Percentiles rank a stretch among this genome's conserved stretches.
phyloP scores from a whole-genome alignment of 2,329 filamentous ascomycete genomes.

The Fusarium sp. region DNA sequence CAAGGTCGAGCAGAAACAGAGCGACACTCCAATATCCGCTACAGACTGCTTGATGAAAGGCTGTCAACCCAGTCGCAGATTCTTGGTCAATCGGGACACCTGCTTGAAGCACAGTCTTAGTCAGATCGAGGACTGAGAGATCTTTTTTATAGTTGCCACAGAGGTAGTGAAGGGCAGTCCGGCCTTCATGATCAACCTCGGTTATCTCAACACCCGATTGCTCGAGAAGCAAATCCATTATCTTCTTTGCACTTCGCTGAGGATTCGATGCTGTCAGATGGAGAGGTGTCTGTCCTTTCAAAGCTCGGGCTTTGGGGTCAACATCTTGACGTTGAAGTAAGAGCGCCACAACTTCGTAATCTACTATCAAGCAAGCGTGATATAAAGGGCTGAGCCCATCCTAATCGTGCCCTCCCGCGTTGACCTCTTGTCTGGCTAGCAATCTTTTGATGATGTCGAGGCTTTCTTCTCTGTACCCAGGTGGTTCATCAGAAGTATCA shows the following conservation, averaged over 20 bases:
- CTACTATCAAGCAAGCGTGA: background rate
- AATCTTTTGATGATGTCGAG: constrained; percentile 10
- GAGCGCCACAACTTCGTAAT: background rate
- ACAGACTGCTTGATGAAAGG: constrained; percentile 1
- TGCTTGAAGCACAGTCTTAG: background rate
- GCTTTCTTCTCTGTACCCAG: background rate
- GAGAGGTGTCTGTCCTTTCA: constrained; percentile 6
- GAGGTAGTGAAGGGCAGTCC: constrained; percentile 6
- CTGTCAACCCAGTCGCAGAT: background rate
- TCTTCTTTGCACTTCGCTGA: background rate
- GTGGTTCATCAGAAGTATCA: background rate
- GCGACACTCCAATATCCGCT: background rate
- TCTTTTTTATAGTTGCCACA: background rate
- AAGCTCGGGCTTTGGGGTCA: background rate
- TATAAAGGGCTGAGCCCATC: background rate
- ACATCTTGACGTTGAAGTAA: constrained; percentile 14
- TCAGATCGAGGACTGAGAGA: background rate
- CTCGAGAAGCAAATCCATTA: constrained; percentile 4
- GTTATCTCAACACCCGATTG: background rate
- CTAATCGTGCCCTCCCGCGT: background rate
- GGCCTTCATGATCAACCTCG: background rate
- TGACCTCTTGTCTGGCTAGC: background rate
- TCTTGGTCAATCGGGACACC: constrained; percentile 3
- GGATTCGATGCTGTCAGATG: constrained; percentile 1
- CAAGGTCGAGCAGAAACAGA: constrained; percentile 2